A percentile compares a stretch with the other conserved stretches of the same genome.
Evolutionary conservation across 768 basidiomycete genomes (phyloP).

Genomic region (Lactarius indigo): DNA sequence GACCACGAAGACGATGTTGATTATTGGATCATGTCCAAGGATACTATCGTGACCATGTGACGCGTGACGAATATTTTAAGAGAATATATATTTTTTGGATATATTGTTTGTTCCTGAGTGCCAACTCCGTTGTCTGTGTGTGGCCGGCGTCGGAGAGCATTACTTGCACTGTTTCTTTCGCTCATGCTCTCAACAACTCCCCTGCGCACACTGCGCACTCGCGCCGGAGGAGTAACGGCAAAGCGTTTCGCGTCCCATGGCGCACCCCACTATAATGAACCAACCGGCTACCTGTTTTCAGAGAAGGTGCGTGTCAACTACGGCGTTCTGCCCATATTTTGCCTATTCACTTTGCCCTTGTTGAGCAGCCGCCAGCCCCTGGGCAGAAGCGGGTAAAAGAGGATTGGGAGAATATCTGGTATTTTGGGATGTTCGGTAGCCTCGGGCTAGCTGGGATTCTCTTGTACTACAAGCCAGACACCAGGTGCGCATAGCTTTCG

Average conservation of each 20-base stretch:
- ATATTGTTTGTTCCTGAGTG: constrained; percentile 18
- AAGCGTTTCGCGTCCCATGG: constrained; percentile 68
- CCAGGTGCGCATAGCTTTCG: constrained; percentile 55
- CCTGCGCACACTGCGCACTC: constrained; percentile 21
- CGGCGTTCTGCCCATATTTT: neutral
- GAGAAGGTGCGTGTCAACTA: constrained; percentile 65
- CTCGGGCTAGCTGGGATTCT: constrained; percentile 73
- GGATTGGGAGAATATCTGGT: constrained; percentile 90
- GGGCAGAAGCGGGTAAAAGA: constrained; percentile 86
- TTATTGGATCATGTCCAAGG: constrained; percentile 39
- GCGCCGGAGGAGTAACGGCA: constrained; percentile 30
- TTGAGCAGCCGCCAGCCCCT: constrained; percentile 60
- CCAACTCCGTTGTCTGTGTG: neutral
- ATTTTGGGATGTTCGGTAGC: constrained; percentile 85
- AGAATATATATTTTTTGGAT: neutral
- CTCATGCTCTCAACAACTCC: constrained; percentile 19
- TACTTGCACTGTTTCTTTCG: neutral
- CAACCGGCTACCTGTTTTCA: constrained; percentile 81
- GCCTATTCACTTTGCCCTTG: neutral
- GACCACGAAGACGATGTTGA: constrained; percentile 32
- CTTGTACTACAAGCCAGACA: constrained; percentile 91
- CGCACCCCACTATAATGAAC: constrained; percentile 78
- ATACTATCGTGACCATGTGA: constrained; percentile 11
- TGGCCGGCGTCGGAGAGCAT: neutral
- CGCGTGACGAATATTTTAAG: neutral